A percentile compares a stretch with the other conserved stretches of the same genome.
phyloP scores from a whole-genome alignment of 108 stramenopile species.

The Skeletonema tropicum region DNA sequence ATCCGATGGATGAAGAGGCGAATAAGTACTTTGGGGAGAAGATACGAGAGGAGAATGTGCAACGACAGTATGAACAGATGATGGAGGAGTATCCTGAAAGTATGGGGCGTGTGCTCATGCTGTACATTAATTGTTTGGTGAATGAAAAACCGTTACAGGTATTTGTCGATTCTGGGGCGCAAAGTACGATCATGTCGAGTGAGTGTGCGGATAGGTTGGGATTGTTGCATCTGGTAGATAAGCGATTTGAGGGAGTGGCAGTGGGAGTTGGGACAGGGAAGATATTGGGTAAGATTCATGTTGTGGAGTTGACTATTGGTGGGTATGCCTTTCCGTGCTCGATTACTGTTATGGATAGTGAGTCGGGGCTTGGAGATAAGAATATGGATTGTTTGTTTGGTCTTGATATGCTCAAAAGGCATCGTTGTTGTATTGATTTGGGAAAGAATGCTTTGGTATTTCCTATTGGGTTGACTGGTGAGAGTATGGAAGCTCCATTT shows the following conservation, averaged over 20 bases:
- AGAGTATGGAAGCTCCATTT: conserved; percentile 67
- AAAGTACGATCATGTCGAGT: conserved; percentile 89
- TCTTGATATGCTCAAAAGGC: conserved; percentile 95
- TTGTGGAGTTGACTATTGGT: conserved; percentile 58
- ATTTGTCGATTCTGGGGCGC: conserved; percentile 97
- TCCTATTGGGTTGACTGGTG: conserved; percentile 33
- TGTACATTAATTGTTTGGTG: conserved; percentile 92
- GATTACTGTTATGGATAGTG: conserved; percentile 83
- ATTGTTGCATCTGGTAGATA: conserved; percentile 85
- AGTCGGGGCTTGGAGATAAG: conserved; percentile 62
- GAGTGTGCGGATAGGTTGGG: conserved; percentile 80
- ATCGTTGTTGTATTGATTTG: conserved; percentile 92
- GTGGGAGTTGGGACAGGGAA: conserved; percentile 94
- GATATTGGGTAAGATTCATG: conserved; percentile 89
- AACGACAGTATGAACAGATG: conserved; percentile 79
- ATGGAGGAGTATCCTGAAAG: conserved; percentile 96
- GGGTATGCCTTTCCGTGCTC: conserved; percentile 56
- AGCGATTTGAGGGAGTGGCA: conserved; percentile 86
- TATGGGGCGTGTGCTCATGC: conserved; percentile 93
- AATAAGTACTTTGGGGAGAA: conserved; percentile 81
- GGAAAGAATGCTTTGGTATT: conserved; percentile 62
- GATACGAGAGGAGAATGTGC: conserved; percentile 59
- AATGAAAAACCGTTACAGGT: conserved; percentile 83
- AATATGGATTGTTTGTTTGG: conserved; percentile 97
- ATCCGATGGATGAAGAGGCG: conserved; percentile 87